Base-by-base conservation (phyloP, 306 rosid species). In the Begonia peltatifolia region DNA sequence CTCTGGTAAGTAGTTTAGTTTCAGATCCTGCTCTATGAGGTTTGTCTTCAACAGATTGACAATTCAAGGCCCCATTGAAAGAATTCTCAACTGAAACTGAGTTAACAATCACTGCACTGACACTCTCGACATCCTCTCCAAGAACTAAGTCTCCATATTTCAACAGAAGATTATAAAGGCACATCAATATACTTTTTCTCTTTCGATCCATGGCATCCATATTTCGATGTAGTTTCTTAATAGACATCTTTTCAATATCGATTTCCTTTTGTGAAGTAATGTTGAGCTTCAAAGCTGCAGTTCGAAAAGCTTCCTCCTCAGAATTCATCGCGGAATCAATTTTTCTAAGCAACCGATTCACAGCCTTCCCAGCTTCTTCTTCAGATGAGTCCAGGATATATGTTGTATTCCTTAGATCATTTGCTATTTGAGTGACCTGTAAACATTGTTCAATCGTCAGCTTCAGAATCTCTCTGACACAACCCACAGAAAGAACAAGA, bases 341-440 rank as follows among this genome's bases (percentile, higher is more conserved):
- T 56, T 54, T 70, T 61, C 76, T 78, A 53, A 84, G 72, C 74
- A 82, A 57, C 41, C 73, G 67, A 49, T 58, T 66, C 66, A 82
- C 12, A 52, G 69, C 71, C 78, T 63, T 79, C 68, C 93, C 88
- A 53, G 84, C 81, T 68, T 70, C 93, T 70, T 68, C 93, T 59
- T 79, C 97, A 50, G 64, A 71, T 59, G 84, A 62, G 59, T 84
- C 75, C 36, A 84, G 69, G 60, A 50, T 59, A 70, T 79, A 77
- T 17, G 76, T 68, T 47, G 71, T 77, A 50, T 63, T 55, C 51
- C 70, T 65, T 62, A 84, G 84, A 74, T 79, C 80, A 54, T 76
- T 76, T 54, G 78, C 53, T 61, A 82, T 65, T 60, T 68, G 79
- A 71, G 95, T 78, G 69, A 88, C 76, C 94, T 88, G 88, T 62